Conservation (phyloP, 257 asterid species). For the Fraxinus excelsior region DNA sequence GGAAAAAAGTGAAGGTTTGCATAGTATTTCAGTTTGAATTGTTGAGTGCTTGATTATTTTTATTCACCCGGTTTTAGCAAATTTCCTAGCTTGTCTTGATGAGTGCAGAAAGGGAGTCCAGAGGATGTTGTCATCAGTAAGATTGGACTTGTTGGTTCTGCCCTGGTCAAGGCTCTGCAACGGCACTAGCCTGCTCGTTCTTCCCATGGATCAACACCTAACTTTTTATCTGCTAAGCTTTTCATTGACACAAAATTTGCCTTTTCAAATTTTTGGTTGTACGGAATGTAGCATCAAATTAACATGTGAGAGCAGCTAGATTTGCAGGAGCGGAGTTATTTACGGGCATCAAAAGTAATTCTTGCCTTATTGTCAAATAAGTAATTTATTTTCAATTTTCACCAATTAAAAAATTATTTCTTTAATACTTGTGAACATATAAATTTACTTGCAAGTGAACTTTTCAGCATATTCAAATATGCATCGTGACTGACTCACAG, state of each 20-base stretch:
- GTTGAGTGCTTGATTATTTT: neutral
- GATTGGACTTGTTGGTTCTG: neutral
- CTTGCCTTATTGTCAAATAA: too few species aligned
- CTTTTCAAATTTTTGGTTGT: neutral
- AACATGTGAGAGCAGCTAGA: neutral
- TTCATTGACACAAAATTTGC: neutral
- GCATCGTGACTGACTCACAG: too few species aligned
- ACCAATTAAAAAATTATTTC: neutral
- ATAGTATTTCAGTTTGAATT: neutral
- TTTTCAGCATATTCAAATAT: too few species aligned
- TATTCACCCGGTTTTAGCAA: neutral
- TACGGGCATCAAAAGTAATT: neutral
- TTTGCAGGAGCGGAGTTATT: neutral
- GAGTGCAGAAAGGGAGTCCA: neutral
- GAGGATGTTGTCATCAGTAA: neutral
- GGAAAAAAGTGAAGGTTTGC: neutral
- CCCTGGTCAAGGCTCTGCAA: neutral
- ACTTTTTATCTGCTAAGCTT: neutral
- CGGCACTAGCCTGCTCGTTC: neutral
- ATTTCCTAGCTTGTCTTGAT: neutral
- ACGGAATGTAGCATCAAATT: neutral
- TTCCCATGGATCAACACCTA: neutral
- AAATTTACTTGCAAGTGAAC: too few species aligned
- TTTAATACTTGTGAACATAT: too few species aligned
- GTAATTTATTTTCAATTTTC: neutral